Conservation (phyloP, 805 yeast species). For the Candida gorgasii region DNA sequence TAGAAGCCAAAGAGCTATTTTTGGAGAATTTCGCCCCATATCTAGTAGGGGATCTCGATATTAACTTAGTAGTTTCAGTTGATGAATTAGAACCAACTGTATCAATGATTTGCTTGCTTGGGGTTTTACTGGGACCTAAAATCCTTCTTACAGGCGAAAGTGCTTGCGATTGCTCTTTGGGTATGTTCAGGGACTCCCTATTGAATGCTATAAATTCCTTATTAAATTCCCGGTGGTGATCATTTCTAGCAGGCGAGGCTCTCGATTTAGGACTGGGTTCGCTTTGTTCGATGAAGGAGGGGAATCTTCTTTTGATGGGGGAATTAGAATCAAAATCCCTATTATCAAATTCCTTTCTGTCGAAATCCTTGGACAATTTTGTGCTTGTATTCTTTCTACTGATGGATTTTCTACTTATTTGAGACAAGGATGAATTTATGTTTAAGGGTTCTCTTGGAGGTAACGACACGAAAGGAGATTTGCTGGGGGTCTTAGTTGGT, state of each 20-base stretch:
- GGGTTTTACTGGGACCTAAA: slow-evolving; percentile 8
- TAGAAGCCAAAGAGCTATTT: slow-evolving; percentile 15
- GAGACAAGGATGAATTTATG: slow-evolving; percentile 21
- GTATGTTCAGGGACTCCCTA: background rate
- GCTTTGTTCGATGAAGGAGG: slow-evolving; percentile 14
- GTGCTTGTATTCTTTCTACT: slow-evolving; percentile 5
- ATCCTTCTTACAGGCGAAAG: slow-evolving; percentile 11
- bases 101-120: slow-evolving; percentile 2
- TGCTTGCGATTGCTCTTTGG: background rate
- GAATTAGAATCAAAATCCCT: slow-evolving; percentile 10
- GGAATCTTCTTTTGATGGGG: slow-evolving; percentile 17
- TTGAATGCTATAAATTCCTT: slow-evolving; percentile 2
- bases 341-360: background rate
- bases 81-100: slow-evolving; percentile 8
- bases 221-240: background rate
- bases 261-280: slow-evolving; percentile 1
- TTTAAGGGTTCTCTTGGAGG: slow-evolving; percentile 42
- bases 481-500: slow-evolving; percentile 25
- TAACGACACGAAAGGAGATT: slow-evolving; percentile 37
- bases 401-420: slow-evolving; percentile 11
- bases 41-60: slow-evolving; percentile 17
- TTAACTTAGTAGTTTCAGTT: slow-evolving; percentile 6
- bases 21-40: slow-evolving; percentile 9
- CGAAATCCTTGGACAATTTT: slow-evolving; percentile 3
- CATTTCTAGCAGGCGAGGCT: background rate